phyloP scores from a whole-genome alignment of 306 rosid species.

The Ceratonia siliqua region DNA sequence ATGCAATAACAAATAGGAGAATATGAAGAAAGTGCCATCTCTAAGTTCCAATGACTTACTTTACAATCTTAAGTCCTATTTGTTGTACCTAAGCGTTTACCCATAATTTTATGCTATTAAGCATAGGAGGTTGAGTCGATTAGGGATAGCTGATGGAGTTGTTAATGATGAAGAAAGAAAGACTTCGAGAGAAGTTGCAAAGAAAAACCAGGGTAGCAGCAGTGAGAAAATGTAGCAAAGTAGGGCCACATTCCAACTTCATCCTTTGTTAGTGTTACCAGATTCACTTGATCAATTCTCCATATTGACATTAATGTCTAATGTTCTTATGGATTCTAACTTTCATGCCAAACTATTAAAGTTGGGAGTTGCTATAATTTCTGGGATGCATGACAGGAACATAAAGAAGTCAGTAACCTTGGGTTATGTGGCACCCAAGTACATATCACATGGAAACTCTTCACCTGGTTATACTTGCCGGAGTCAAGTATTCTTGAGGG shows the following conservation, averaged over 20 bases:
- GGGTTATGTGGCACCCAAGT: too few relatives aligned
- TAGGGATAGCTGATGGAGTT: conserved; percentile 75
- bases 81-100: conserved; percentile 56
- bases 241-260: conserved; percentile 39
- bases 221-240: conserved; percentile 36
- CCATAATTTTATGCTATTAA: conserved; percentile 45
- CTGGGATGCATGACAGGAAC: too few relatives aligned
- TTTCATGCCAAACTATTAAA: too few relatives aligned
- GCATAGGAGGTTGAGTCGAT: conserved; percentile 49
- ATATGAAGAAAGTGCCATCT: conserved; percentile 51
- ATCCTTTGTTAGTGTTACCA: conserved; percentile 54
- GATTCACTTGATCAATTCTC: conserved; percentile 41
- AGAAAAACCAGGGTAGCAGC: conserved; percentile 49
- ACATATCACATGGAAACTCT: too few relatives aligned
- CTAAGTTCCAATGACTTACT: conserved; percentile 67
- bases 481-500: too few relatives aligned
- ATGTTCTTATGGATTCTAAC: too few relatives aligned
- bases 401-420: too few relatives aligned
- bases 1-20: conserved; percentile 44
- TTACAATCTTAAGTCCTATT: conserved; percentile 61
- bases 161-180: conserved; percentile 48
- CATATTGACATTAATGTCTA: conserved; percentile 11
- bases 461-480: too few relatives aligned
- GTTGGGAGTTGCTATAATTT: too few relatives aligned
- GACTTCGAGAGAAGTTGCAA: conserved; percentile 61